phyloP scores from a whole-genome alignment of 2,329 filamentous ascomycete species.

The Cladosporium sp. region DNA sequence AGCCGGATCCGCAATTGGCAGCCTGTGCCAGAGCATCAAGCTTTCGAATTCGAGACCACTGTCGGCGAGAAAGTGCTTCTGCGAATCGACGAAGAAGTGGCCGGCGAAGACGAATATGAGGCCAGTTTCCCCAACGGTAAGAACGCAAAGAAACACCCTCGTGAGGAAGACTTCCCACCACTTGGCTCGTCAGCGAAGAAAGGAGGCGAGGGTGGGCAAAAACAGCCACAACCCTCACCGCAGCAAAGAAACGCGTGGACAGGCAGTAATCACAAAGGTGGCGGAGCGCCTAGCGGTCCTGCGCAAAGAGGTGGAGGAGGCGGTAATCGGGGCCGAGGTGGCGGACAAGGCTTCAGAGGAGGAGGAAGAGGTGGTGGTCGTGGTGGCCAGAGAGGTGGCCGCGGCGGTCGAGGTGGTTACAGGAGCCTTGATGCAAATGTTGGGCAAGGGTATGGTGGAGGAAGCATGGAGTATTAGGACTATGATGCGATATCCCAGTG shows the following conservation, averaged over 20 bases:
- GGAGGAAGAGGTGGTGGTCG: slow-evolving; percentile 21
- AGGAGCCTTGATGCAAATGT: slow-evolving; percentile 42
- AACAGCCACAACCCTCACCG: slow-evolving; percentile 28
- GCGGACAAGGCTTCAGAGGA: slow-evolving; percentile 23
- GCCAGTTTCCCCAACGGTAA: slow-evolving; percentile 22
- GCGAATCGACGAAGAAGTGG: slow-evolving; percentile 70
- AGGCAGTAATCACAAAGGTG: slow-evolving; percentile 46
- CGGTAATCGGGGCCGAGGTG: slow-evolving; percentile 44
- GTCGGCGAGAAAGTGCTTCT: slow-evolving; percentile 85
- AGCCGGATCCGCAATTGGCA: slow-evolving; percentile 80
- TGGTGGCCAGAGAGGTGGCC: slow-evolving; percentile 23
- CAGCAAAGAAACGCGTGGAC: slow-evolving; percentile 30
- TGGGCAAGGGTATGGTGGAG: slow-evolving; percentile 29
- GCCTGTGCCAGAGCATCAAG: slow-evolving; percentile 64
- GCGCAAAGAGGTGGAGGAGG: slow-evolving; percentile 34
- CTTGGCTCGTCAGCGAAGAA: slow-evolving; percentile 29
- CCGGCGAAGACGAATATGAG: slow-evolving; percentile 60
- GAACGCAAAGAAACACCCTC: slow-evolving; percentile 59
- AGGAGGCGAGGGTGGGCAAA: slow-evolving; percentile 26
- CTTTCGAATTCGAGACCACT: slow-evolving; percentile 73
- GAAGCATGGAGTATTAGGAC: slow-evolving; percentile 33
- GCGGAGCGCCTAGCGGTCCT: slow-evolving; percentile 19
- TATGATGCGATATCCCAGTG: neutral
- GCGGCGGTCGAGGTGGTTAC: slow-evolving; percentile 35
- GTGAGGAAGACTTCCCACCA: slow-evolving; percentile 48